Evolutionary conservation across 345 rosid species (phyloP).

Genomic region (Passiflora organensis): DNA sequence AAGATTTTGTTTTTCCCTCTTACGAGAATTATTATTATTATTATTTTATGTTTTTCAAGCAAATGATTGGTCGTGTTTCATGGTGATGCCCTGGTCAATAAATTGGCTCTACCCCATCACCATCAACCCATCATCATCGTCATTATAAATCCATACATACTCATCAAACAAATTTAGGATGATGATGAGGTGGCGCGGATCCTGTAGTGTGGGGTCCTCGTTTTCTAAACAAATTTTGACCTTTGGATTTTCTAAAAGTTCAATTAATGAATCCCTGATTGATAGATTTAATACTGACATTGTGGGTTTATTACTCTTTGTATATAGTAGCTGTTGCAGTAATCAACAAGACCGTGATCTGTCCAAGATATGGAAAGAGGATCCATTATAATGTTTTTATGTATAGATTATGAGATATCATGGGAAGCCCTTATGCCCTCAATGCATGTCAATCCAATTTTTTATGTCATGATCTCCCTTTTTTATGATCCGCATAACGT

Average conservation of each 20-base stretch:
- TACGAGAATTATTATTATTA: background rate
- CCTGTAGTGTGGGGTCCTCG: constrained; percentile 5
- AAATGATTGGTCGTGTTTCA: constrained; percentile 40
- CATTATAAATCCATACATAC: too few relatives aligned
- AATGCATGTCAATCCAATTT: background rate
- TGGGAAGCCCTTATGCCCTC: too few relatives aligned
- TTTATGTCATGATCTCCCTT: background rate
- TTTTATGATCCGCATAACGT: background rate
- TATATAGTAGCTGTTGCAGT: background rate
- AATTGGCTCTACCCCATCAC: constrained; percentile 27
- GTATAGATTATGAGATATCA: too few relatives aligned
- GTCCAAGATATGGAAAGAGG: background rate
- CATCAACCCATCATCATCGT: constrained; percentile 31
- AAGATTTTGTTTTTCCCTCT: background rate
- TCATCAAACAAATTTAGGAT: background rate
- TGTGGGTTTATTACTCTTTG: background rate
- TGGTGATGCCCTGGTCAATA: constrained; percentile 34
- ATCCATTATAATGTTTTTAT: background rate
- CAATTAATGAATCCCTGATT: background rate
- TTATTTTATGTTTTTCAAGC: constrained; percentile 5
- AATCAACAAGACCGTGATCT: background rate
- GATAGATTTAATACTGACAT: background rate
- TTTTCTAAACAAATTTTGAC: constrained; percentile 4
- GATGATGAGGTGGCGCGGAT: background rate
- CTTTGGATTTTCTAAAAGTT: constrained; percentile 1